Base-by-base conservation (phyloP, 768 basidiomycete species). In the Pulveroboletus frians region DNA sequence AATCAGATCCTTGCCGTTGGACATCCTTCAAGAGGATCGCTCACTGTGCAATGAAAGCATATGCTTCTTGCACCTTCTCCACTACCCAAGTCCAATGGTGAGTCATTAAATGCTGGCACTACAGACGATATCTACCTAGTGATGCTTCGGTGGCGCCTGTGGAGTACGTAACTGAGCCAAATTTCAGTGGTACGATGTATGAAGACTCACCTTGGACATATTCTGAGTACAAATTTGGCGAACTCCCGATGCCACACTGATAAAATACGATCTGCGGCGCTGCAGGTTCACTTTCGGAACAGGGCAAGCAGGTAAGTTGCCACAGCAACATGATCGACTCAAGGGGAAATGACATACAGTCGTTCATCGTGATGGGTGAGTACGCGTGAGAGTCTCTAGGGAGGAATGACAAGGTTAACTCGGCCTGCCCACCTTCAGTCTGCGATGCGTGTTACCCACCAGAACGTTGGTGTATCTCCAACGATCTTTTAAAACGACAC, bases 21-120 rank as follows among this genome's bases (percentile, higher is more conserved):
- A 47, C 5, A 27, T 10, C 14, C 17, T 37, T 21, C 20, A 39
- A 29, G 21, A 20, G 4, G 39, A 14, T n/a, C 14, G 70, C 85
- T 65, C 57, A 88, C 85, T 88, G 84, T 18, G 86, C 79, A 56
- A 88, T 83, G 60, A 88, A 88, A n/a, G 77, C 83, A 67, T 87
- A 86, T 30, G 81, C 85, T 54, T 88, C 84, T 66, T 88, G 81
- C 3, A 88, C 83, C 59, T 88, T 87, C 49, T 83, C 81, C 35
- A 69, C 84, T 87, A 55, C 13, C 41, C 23, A 27, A 10, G 57
- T 14, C 38, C 29, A 20, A n/a, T 9, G 30, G 27, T 26, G n/a
- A 57, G 54, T 20, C 36, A 15, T 39, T 36, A 18, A 17, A 50
- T 41, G 17, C 39, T 17, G 35, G 31, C 14, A 3, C 13, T 36